Evolutionary conservation across 768 basidiomycete genomes (phyloP), one percentile per base, ranked within the genome.

Genomic region (Mycena floridula): DNA sequence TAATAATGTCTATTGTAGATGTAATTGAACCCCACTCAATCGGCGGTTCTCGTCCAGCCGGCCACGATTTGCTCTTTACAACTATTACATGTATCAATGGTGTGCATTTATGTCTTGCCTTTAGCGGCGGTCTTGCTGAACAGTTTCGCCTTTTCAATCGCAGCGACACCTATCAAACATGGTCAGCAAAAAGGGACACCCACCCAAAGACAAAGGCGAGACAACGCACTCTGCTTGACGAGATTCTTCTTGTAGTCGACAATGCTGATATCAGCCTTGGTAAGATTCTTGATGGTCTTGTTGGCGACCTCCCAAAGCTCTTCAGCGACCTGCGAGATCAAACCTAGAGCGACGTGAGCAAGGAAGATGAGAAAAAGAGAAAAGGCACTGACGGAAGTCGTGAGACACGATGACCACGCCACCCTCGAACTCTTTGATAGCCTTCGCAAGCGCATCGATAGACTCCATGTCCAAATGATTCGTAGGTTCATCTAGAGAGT

Each of bases 351-450:
- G 27, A 55, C 7, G 53, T 36, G 30, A 42, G 22, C 32, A n/a
- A 28, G 35, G 30, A 26, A 37, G 22, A 42, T 15, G n/a, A 25
- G 25, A 23, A 25, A 15, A n/a, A 41, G 9, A 13, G 16, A 20
- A 43, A 13, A 8, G 42, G 45, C 21, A 78, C 85, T 53, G 55
- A 89, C 95, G 89, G 87, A 99, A 99, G 67, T 99, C 95, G 72
- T 98, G 96, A 39, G 94, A 97, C 51, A 99, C 96, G 61, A 99
- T 98, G 54, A 98, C 96, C 30, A 99, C 96, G 57, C 96, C 95
- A 48, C 96, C 96, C 59, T 89, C 86, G 62, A 90, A 99, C 59
- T 89, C 89, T 65, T 95, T 96, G 75, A 99, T 98, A 40, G 96
- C 95, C 21, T 66, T 64, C 6, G 96, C 96, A 39, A 99, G 79